A percentile compares a stretch with the other conserved stretches of the same genome.
These are phyloP conservation scores for Bruguiera parviflora DNA, from an alignment of 345 rosid species.

Conservation along the genomic window DNA sequence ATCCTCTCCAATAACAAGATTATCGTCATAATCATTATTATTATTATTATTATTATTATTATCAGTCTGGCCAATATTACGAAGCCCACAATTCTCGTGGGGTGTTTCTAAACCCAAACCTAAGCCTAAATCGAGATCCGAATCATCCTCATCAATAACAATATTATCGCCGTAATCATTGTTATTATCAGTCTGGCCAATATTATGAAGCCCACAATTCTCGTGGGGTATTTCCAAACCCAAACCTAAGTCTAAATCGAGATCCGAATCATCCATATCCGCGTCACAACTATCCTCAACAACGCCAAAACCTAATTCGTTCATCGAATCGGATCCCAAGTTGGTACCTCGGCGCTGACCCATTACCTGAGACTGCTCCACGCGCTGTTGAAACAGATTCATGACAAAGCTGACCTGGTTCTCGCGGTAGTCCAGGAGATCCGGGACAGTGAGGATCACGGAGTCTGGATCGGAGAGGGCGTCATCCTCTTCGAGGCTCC, in stretches of 20 bases:
- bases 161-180: conserved; percentile 17
- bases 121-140: conserved; percentile 44
- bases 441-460: conserved; percentile 29
- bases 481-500: not conserved
- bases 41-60: no score
- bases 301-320: conserved; percentile 39
- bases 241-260: conserved; percentile 46
- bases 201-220: conserved; percentile 33
- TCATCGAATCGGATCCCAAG: conserved; percentile 17
- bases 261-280: conserved; percentile 36
- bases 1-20: conserved; percentile 22
- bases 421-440: conserved; percentile 52
- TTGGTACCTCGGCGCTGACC: not conserved
- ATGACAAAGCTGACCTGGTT: conserved; percentile 72
- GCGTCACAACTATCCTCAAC: conserved; percentile 34
- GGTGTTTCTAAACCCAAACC: conserved; percentile 41
- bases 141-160: conserved; percentile 19
- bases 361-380: conserved; percentile 67
- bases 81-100: conserved; percentile 34
- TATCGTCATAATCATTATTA: conserved; percentile 17
- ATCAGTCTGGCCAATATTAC: conserved; percentile 15
- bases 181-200: conserved; percentile 22
- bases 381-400: conserved; percentile 89
- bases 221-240: conserved; percentile 35
- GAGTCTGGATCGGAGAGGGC: conserved; percentile 33